Base-by-base conservation (phyloP, 108 stramenopile genomes). In the Skeletonema costatum region DNA sequence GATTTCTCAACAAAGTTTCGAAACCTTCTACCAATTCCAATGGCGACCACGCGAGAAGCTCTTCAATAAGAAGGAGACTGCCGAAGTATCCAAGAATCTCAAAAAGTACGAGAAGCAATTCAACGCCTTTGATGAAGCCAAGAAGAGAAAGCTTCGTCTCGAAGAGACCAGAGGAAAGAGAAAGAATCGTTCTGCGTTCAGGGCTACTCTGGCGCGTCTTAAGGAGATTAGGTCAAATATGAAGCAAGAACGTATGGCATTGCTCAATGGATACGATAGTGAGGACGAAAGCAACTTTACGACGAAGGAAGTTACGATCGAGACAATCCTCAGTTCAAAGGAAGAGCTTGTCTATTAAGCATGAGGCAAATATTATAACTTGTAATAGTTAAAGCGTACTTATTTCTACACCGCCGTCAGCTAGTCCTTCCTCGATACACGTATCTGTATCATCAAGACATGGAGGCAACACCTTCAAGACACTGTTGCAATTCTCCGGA, bases 81-180 rank as follows among this genome's bases (percentile, higher is more conserved):
- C 86, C 68, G 87, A 96, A 74, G 88, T 99, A 66, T 60, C 86
- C 19, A 95, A 96, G 71, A 96, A 98, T 72, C 84, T 99, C 56
- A 95, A 96, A 36, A 97, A 98, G 86, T 99, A 99, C 78, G 98
- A 99, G 86, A 88, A 93, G 79, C 89, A 93, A 48, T 99, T 99
- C 87, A 98, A 98, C 59, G 88, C 88, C 68, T 97, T 91, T 66
- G 98, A 99, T 85, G 93, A 92, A 82, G 95, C 90, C 76, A 91
- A 94, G 61, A 86, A 92, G 71, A 83, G 87, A 14, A 88, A 78
- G 21, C 76, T 81, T 36, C 85, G 93, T 31, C 76, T 95, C 68
- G 90, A 95, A 78, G 92, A 92, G 71, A 97, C 96, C 36, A 92
- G 87, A 73, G 96, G 89, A 25, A 97, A 97, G 76, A 88, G 96